A percentile compares a stretch with the other conserved stretches of the same genome.
These are phyloP conservation scores for Gymnopilus junonius DNA, from an alignment of 768 basidiomycete genomes.

Conservation along the genomic window DNA sequence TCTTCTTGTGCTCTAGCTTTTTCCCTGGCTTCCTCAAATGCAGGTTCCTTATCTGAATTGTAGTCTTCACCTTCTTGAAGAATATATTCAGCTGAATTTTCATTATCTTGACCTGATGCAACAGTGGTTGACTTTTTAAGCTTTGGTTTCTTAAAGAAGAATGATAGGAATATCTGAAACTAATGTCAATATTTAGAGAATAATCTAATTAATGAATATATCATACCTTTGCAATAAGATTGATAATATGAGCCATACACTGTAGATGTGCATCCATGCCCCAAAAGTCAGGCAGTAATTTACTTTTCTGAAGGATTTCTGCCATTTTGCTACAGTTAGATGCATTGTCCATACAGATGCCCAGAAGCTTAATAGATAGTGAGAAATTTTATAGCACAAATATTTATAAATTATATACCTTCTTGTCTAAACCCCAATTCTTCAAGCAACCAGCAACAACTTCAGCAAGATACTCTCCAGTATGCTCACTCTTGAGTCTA, in stretches of 20 bases:
- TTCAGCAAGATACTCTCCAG: constrained; percentile 32
- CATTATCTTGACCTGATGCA: constrained; percentile 6
- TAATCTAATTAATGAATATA: not conserved
- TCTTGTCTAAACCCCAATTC: constrained; percentile 30
- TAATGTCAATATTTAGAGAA: not conserved
- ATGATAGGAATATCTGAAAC: constrained; percentile 27
- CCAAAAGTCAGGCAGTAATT: constrained; percentile 24
- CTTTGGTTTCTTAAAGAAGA: constrained; percentile 28
- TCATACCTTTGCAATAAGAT: constrained; percentile 36
- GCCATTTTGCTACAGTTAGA: constrained; percentile 33
- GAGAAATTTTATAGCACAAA: not conserved
- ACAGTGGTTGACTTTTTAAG: constrained; percentile 12
- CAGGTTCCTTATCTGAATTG: constrained; percentile 17
- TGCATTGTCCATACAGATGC: constrained; percentile 36
- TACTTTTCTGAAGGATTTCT: constrained; percentile 14
- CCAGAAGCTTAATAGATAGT: constrained; percentile 25
- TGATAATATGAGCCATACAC: constrained; percentile 37
- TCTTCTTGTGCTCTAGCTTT: constrained; percentile 8
- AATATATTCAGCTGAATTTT: not conserved
- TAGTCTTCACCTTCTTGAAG: not conserved
- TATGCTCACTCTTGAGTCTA: constrained; percentile 33
- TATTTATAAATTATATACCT: constrained; percentile 17
- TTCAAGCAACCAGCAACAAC: constrained; percentile 28
- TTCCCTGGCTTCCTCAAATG: constrained; percentile 16
- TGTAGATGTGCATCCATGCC: constrained; percentile 19